Conservation (phyloP, 768 basidiomycete genomes). For the Collybia mongolica region DNA sequence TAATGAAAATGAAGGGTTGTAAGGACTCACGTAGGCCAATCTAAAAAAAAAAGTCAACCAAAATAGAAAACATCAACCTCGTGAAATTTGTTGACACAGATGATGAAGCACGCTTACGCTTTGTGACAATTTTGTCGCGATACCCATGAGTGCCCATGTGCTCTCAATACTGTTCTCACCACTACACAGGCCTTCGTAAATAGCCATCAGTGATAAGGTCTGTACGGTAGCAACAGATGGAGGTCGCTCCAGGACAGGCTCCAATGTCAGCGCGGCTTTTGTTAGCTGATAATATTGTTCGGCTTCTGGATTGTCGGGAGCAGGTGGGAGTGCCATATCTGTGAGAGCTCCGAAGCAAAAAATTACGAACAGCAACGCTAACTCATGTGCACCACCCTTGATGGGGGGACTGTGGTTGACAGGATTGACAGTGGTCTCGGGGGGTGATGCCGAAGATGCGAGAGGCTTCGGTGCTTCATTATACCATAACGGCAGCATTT, state of each 20-base stretch:
- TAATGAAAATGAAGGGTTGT: slow-evolving; percentile 3
- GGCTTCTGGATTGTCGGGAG: slow-evolving; percentile 51
- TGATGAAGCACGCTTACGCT: slow-evolving; percentile 45
- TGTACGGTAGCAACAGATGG: slow-evolving; percentile 74
- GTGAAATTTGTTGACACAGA: not conserved
- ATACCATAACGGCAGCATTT: slow-evolving; percentile 67
- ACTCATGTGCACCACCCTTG: slow-evolving; percentile 48
- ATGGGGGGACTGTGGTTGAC: slow-evolving; percentile 2
- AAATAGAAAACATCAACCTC: not conserved
- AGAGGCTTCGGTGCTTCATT: slow-evolving; percentile 35
- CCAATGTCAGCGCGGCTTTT: slow-evolving; percentile 62
- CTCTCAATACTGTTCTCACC: slow-evolving; percentile 70
- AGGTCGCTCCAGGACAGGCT: slow-evolving; percentile 68
- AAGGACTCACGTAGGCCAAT: slow-evolving; percentile 63
- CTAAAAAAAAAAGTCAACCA: slow-evolving; percentile 28
- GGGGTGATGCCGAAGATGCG: slow-evolving; percentile 1
- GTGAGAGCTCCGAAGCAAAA: slow-evolving; percentile 64
- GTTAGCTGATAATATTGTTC: slow-evolving; percentile 59
- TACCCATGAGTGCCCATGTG: slow-evolving; percentile 65
- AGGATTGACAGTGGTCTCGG: not conserved
- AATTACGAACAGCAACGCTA: slow-evolving; percentile 60
- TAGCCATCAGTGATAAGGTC: slow-evolving; percentile 63
- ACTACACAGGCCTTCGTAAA: slow-evolving; percentile 67
- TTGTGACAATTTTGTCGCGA: slow-evolving; percentile 66
- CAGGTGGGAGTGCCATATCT: slow-evolving; percentile 49